A percentile compares a stretch with the other conserved stretches of the same genome.
Conservation (phyloP, 768 basidiomycete genomes). For the Glaciozyma antarctica region DNA sequence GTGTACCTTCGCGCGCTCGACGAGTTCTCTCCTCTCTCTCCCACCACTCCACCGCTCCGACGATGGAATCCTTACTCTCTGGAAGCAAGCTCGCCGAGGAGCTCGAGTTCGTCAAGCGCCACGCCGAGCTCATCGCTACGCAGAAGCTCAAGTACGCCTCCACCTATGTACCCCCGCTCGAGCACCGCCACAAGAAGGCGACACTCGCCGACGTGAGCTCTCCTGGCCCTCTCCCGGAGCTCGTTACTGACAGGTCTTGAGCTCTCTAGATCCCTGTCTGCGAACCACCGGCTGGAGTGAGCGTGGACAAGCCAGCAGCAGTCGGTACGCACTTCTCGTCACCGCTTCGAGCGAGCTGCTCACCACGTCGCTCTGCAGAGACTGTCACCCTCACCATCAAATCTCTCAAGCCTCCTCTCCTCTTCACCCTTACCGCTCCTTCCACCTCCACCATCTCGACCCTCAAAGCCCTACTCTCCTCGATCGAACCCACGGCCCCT, state of each 20-base stretch:
- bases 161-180: slow-evolving; percentile 37
- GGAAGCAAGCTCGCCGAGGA: slow-evolving; percentile 37
- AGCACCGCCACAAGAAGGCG: slow-evolving; percentile 38
- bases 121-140: slow-evolving; percentile 37
- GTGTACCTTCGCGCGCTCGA: too few relatives aligned
- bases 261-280: slow-evolving; percentile 33
- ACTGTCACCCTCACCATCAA: slow-evolving; percentile 71
- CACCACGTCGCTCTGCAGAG: slow-evolving; percentile 31
- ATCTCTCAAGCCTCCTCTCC: slow-evolving; percentile 74
- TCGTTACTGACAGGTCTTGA: neutral
- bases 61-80: slow-evolving; percentile 35
- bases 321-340: neutral
- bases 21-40: too few relatives aligned
- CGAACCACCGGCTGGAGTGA: slow-evolving; percentile 30
- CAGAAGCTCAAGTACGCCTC: slow-evolving; percentile 37
- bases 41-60: neutral
- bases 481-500: slow-evolving; percentile 54
- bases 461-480: slow-evolving; percentile 66
- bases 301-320: neutral
- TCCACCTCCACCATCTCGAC: slow-evolving; percentile 71
- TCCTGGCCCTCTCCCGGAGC: too few relatives aligned
- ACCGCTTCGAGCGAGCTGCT: neutral
- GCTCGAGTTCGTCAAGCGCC: slow-evolving; percentile 38
- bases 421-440: slow-evolving; percentile 57
- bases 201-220: slow-evolving; percentile 36